These are phyloP conservation scores for Pleurotus salmoneostramineus DNA, from an alignment of 768 basidiomycete species.

Conservation along the genomic window DNA sequence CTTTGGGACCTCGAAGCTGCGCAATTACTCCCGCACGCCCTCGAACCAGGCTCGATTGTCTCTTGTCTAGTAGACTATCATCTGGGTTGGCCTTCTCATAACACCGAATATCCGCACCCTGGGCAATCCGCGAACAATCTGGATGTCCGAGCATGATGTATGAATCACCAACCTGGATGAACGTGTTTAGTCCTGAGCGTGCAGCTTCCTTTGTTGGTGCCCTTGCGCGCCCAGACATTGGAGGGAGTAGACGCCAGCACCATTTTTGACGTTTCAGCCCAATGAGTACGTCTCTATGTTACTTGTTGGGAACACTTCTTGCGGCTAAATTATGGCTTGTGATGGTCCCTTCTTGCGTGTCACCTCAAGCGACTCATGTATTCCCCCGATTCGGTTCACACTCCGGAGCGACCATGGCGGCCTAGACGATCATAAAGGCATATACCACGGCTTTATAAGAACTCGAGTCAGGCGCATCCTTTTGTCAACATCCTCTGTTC, in stretches of 20 bases:
- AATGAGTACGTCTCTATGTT: conserved; percentile 2
- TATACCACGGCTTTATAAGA: neutral
- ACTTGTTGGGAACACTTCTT: neutral
- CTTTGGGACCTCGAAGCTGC: neutral
- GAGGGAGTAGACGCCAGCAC: neutral
- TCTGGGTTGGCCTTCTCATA: neutral
- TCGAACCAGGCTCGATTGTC: conserved; percentile 1
- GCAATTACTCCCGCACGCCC: neutral
- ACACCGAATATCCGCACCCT: neutral
- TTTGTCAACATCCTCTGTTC: neutral
- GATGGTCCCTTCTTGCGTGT: conserved; percentile 1
- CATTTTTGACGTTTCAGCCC: neutral
- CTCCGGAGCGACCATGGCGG: conserved; percentile 2
- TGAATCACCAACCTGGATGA: neutral
- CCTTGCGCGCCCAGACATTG: neutral
- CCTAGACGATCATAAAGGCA: conserved; percentile 2
- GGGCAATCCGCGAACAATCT: conserved; percentile 7
- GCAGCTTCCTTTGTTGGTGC: neutral
- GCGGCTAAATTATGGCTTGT: conserved; percentile 7
- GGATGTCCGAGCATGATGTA: neutral
- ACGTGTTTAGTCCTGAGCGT: neutral
- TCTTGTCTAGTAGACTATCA: neutral
- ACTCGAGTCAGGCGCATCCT: neutral
- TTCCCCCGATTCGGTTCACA: neutral
- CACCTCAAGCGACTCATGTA: neutral